Base-by-base conservation (phyloP, 2,329 filamentous ascomycete genomes). In the Hyphodiscus sp. region DNA sequence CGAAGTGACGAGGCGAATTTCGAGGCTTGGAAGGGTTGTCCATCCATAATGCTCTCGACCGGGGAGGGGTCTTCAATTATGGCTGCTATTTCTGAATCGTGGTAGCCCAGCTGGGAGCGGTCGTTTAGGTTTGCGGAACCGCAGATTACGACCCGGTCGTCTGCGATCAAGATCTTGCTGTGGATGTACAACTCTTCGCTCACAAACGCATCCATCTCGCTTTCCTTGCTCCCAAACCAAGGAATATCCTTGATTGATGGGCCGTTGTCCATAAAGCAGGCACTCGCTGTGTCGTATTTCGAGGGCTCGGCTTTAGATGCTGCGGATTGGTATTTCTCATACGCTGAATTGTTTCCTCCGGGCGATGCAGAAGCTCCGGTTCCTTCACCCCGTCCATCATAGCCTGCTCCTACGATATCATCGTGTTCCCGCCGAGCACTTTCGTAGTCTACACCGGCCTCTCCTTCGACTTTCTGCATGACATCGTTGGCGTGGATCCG, bases 51-150 rank as follows among this genome's bases (percentile, higher is more conserved):
- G 18, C 83, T 85, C 15, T 87, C 80, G 16, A 95, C 74, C 1
- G 83, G 74, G 1, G 84, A 81, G 1, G 82, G 80, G 67, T 95
- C 90, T 68, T 94, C 86, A 64, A 96, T 88, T 53, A 95, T 79
- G 59, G 95, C 87, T n/a, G 90, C 89, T 52, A 96, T 89, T 68
- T 96, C 91, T 1, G 85, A 89, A 71, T 95, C 91, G 70, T 94
- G 90, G 54, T 82, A 79, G 38, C 89, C 90, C 3, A 95, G 80
- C 72, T 96, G 88, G 2, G 86, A 91, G 54, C 78, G 75, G 63
- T 81, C 76, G 65, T 83, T 81, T 53, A 81, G 70, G 63, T 79
- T 79, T 59, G 76, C 77, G 13, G 71, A 89, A 58, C 91, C 90
- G 67, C 87, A 91, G 60, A 95, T 91, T 53, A 90, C 87, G 48